These are phyloP conservation scores for Hyaloscypha variabilis DNA, from an alignment of 495 filamentous ascomycete genomes.

Conservation along the genomic window DNA sequence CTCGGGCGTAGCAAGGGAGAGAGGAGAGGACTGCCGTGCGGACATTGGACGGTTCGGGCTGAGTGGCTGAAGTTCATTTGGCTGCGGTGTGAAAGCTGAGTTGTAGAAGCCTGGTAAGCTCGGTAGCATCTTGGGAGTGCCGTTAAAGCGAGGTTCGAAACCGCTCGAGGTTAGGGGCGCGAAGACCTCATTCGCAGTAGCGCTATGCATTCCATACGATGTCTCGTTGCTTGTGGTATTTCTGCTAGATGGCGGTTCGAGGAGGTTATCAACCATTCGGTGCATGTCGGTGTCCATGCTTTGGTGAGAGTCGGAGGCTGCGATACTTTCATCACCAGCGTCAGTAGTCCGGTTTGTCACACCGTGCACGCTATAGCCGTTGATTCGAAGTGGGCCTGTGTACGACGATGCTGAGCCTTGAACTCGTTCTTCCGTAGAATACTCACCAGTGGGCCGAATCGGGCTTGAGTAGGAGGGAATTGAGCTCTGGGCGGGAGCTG, in stretches of 20 bases:
- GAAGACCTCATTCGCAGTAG: constrained; percentile 33
- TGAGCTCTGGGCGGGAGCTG: neutral
- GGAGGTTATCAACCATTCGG: constrained; percentile 67
- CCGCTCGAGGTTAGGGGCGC: constrained; percentile 18
- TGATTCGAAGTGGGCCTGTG: constrained; percentile 1
- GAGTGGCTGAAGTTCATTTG: constrained; percentile 26
- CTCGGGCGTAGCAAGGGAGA: constrained; percentile 21
- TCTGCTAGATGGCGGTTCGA: constrained; percentile 33
- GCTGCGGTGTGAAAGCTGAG: constrained; percentile 30
- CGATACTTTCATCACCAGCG: constrained; percentile 26
- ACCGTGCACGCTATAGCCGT: neutral
- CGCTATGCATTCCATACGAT: constrained; percentile 35
- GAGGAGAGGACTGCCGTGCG: constrained; percentile 22
- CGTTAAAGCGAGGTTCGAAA: constrained; percentile 14
- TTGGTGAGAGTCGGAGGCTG: constrained; percentile 33
- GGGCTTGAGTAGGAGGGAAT: constrained; percentile 7
- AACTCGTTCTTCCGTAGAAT: too few species aligned
- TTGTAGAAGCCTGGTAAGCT: constrained; percentile 29
- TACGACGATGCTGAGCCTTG: neutral
- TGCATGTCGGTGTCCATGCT: constrained; percentile 48
- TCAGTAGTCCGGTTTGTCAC: neutral
- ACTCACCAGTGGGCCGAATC: neutral
- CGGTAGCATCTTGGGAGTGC: constrained; percentile 28
- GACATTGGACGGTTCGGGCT: constrained; percentile 22
- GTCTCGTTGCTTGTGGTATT: constrained; percentile 31